Percentiles rank a stretch among this genome's conserved stretches.
Evolutionary conservation across 305 asterid species (phyloP).

Genomic region (Solanum chacoense): DNA sequence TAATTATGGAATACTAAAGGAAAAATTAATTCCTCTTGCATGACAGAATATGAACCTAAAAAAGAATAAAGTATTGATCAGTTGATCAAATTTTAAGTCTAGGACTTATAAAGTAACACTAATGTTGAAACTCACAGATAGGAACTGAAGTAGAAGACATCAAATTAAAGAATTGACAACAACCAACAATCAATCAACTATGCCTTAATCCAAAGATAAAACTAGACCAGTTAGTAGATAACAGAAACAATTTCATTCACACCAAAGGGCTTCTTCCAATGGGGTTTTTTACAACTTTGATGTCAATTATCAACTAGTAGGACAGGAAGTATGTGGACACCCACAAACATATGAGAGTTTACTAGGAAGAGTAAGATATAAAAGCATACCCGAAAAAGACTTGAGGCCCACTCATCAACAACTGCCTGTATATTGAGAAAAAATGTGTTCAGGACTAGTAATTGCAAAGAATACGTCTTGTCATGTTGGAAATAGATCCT

Average conservation of each 20-base stretch:
- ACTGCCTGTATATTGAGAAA: slow-evolving; percentile 52
- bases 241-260: not conserved
- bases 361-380: slow-evolving; percentile 10
- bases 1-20: not conserved
- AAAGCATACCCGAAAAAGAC: slow-evolving; percentile 86
- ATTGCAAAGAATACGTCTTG: not conserved
- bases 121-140: not conserved
- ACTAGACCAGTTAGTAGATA: not conserved
- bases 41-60: not conserved
- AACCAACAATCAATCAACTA: not conserved
- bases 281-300: not conserved
- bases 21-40: not conserved
- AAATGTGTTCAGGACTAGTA: not conserved
- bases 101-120: not conserved
- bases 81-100: not conserved
- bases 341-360: not conserved
- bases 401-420: slow-evolving; percentile 97
- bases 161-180: not conserved
- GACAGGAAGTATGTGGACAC: not conserved
- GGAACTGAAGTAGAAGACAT: not conserved
- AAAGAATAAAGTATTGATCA: not conserved
- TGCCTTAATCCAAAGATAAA: not conserved
- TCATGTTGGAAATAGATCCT: not conserved
- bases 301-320: not conserved
- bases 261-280: not conserved